These are phyloP conservation scores for Fusarium ramigenum DNA, from an alignment of 2,329 filamentous ascomycete genomes.

Conservation along the genomic window DNA sequence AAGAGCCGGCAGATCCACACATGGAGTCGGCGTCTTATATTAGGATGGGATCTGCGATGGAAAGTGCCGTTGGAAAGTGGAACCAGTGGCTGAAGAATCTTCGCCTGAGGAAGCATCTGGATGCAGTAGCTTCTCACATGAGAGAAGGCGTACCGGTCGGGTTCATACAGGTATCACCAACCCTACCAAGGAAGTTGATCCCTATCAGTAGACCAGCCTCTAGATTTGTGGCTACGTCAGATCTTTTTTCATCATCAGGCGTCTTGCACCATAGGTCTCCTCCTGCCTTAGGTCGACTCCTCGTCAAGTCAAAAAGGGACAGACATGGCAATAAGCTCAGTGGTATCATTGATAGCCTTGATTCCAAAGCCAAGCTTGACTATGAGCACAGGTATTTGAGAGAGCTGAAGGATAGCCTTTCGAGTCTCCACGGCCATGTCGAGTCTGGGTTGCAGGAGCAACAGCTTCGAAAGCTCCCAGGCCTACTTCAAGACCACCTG, in stretches of 20 bases:
- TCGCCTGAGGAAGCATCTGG: slow-evolving; percentile 12
- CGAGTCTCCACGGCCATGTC: not conserved
- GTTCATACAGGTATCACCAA: not conserved
- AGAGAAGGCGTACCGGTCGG: not conserved
- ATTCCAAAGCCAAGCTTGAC: not conserved
- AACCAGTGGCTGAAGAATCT: slow-evolving; percentile 22
- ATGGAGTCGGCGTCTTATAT: slow-evolving; percentile 6
- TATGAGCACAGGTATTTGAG: slow-evolving; percentile 24
- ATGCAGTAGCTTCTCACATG: not conserved
- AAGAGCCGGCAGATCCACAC: not conserved
- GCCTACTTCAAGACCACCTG: slow-evolving; percentile 1
- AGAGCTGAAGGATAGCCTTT: slow-evolving; percentile 16
- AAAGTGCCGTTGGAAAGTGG: not conserved
- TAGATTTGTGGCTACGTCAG: slow-evolving; percentile 15
- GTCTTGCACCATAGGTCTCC: fast-evolving
- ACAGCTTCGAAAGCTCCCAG: not conserved
- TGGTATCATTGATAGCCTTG: slow-evolving; percentile 9
- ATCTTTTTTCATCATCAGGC: not conserved
- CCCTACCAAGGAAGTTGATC: fast-evolving
- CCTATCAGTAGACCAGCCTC: fast-evolving
- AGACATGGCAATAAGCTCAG: not conserved
- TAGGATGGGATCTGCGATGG: not conserved
- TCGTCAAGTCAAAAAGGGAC: not conserved
- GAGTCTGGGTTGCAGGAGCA: not conserved
- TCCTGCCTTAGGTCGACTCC: not conserved